Evolutionary conservation across 140 eudicot species (phyloP), one percentile per base, ranked within the genome.

Genomic region (Anethum foeniculum): DNA sequence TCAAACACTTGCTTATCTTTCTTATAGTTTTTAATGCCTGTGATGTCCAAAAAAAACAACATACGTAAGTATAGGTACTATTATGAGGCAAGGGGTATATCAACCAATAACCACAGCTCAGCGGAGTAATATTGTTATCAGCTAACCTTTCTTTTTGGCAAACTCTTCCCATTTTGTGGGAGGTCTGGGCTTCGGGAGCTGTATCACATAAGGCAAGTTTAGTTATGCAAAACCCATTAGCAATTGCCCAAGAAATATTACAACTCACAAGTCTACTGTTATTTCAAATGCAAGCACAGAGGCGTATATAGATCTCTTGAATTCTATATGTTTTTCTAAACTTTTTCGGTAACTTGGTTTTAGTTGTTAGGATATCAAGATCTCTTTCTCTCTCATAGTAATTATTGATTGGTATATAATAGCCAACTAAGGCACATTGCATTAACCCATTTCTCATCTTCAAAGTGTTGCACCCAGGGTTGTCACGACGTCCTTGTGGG

Each of bases 121-220:
- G 52, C 14, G n/a, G 3, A 54, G 32, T 48, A 47, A 71, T 19
- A 69, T 41, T 71, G 19, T 75, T 75, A 56, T 32, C 56, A 38
- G 76, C 91, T 71, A 27, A 92, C 99, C 98, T 85, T 96, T 91
- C 94, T 91, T 93, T 77, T 93, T 84, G 71, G 99, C 99, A 87
- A 96, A 93, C 80, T 76, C 75, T 82, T 93, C 99, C 99, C 99
- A 96, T 58, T 86, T 88, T 58, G 99, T 96, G 25, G 97, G 98
- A 79, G 96, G 99, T 84, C 80, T 88, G 58, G 97, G 97, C 76
- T 86, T 96, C 32, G 99, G 99, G 11, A 96, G 91, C 97, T 92
- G 92, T 80, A 68, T 83, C 16, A 47, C 67, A 75, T 36, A 43
- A 65, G 39, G 19, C 27, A 80, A 49, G 56, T 10, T 38, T 38